Percentiles rank a stretch among this genome's conserved stretches.
phyloP scores from a whole-genome alignment of 1,284 basidiomycete species.

The Leccinum pallidistipes region DNA sequence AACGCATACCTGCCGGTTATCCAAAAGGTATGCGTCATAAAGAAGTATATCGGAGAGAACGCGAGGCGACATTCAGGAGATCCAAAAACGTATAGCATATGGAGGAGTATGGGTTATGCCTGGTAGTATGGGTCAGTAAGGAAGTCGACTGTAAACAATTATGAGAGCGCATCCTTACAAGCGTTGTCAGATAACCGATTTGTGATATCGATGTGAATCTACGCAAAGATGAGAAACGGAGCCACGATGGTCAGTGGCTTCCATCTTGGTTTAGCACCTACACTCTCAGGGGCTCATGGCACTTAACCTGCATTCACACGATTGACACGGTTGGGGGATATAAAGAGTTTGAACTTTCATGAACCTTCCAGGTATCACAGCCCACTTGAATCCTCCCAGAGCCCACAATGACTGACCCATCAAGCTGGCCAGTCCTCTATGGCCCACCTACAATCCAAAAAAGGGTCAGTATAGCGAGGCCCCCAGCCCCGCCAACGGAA shows the following conservation, averaged over 20 bases:
- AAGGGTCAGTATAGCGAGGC: constrained; percentile 14
- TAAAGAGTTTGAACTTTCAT: not conserved
- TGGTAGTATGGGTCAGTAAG: not conserved
- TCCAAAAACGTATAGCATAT: not conserved
- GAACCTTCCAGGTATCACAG: not conserved
- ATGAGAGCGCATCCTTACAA: not conserved
- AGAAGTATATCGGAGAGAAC: not conserved
- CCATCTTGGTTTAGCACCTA: not conserved
- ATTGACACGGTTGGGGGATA: not conserved
- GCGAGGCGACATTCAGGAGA: not conserved
- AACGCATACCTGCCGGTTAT: not conserved
- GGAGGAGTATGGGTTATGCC: not conserved
- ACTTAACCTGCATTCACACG: not conserved
- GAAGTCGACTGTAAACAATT: not conserved
- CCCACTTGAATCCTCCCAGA: not conserved
- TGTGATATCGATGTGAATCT: not conserved
- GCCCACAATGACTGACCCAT: not conserved
- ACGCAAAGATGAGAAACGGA: not conserved
- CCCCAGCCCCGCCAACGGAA: constrained; percentile 13
- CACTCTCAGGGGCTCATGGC: not conserved
- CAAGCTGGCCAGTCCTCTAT: constrained; percentile 13
- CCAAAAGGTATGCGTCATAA: too few relatives aligned
- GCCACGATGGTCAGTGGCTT: not conserved
- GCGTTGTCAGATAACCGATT: not conserved
- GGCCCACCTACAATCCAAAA: constrained; percentile 11